Conservation (phyloP, 2,329 filamentous ascomycete species). For the Monosporascus sp. region DNA sequence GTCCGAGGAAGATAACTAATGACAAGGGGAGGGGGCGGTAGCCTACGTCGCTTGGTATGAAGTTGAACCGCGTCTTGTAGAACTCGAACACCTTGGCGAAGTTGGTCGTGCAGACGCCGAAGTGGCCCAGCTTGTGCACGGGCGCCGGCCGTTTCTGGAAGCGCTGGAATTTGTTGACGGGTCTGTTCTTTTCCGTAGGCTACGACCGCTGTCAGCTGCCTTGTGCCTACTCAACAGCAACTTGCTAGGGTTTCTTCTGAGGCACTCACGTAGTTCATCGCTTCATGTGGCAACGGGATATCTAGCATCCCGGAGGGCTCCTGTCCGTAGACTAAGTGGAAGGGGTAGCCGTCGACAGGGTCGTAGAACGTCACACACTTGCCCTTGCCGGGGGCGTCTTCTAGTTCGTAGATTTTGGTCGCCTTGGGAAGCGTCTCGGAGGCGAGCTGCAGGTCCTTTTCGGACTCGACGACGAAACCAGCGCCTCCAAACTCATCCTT, state of each 20-base stretch:
- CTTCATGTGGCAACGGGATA: constrained; percentile 33
- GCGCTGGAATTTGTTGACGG: constrained; percentile 43
- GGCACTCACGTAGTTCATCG: constrained; percentile 39
- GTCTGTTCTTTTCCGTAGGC: constrained; percentile 42
- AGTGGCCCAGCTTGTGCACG: constrained; percentile 50
- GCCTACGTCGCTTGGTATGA: constrained; percentile 42
- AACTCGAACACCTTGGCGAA: constrained; percentile 45
- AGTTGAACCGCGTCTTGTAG: constrained; percentile 45
- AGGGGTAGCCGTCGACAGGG: constrained; percentile 49
- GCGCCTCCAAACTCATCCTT: constrained; percentile 50
- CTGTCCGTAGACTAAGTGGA: constrained; percentile 55
- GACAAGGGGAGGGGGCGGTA: neutral
- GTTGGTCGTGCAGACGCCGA: constrained; percentile 47
- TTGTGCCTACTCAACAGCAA: no score
- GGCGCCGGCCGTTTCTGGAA: constrained; percentile 44
- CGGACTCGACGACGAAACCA: constrained; percentile 51
- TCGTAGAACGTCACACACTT: constrained; percentile 46
- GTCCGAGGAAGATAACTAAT: neutral
- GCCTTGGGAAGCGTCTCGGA: constrained; percentile 40
- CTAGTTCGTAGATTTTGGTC: constrained; percentile 39
- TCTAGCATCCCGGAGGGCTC: constrained; percentile 28
- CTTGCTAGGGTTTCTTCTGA: no score
- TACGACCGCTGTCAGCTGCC: constrained; percentile 10
- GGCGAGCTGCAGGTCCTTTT: constrained; percentile 49
- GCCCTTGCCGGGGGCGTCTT: constrained; percentile 48